Conservation (phyloP, 768 basidiomycete genomes). For the Termitomyces titanicus region DNA sequence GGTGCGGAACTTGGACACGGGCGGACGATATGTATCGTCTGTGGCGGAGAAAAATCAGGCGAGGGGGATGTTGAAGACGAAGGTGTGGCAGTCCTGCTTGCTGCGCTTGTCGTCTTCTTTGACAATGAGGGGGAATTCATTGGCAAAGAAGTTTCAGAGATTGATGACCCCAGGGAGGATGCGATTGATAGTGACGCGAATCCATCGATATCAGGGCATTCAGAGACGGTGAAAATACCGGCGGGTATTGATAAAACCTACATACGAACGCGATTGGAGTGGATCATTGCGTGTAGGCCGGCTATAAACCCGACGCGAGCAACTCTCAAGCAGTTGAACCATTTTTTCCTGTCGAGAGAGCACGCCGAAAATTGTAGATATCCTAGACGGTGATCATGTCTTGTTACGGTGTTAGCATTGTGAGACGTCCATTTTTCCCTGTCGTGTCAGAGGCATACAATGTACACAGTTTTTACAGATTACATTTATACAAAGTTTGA, state of each 20-base stretch:
- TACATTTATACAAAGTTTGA: neutral
- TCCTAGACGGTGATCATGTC: neutral
- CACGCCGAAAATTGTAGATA: neutral
- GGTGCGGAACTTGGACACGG: conserved; percentile 5
- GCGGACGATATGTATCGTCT: conserved; percentile 6
- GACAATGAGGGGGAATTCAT: neutral
- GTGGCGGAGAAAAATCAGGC: conserved; percentile 1
- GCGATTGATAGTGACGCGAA: neutral
- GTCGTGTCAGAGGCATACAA: neutral
- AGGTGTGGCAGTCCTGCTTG: conserved; percentile 10
- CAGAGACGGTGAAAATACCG: neutral
- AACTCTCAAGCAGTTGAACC: conserved; percentile 77
- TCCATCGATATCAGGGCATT: neutral
- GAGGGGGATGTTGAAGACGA: conserved; percentile 7
- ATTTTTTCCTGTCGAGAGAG: conserved; percentile 48
- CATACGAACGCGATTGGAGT: conserved; percentile 75
- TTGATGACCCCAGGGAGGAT: neutral
- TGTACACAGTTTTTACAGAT: neutral
- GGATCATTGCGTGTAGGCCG: conserved; percentile 76
- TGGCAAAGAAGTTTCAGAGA: neutral
- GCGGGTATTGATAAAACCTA: conserved; percentile 46
- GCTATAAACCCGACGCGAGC: conserved; percentile 80
- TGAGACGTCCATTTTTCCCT: too few species aligned
- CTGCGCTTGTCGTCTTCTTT: conserved; percentile 11
- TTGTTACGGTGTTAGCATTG: too few species aligned